Evolutionary conservation across 768 basidiomycete genomes (phyloP).

Genomic region (Pulveroboletus sp.): DNA sequence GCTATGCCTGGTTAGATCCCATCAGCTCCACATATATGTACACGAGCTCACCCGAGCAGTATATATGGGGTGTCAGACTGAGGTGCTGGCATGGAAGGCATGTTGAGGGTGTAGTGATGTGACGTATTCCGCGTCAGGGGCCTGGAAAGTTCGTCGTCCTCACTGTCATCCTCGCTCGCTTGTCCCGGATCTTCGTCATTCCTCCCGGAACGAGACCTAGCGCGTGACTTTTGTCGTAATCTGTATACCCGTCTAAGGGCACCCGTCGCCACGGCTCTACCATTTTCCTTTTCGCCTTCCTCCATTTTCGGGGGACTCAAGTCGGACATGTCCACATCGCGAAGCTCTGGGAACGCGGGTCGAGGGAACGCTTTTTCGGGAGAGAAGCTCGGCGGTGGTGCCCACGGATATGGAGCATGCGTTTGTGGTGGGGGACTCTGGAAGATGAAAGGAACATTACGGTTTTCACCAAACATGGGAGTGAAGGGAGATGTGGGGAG

Average conservation of each 20-base stretch:
- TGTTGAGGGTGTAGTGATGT: conserved; percentile 82
- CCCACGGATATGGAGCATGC: conserved; percentile 55
- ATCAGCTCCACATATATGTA: conserved; percentile 8
- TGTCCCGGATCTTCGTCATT: conserved; percentile 30
- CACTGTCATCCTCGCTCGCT: conserved; percentile 46
- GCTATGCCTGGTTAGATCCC: conserved; percentile 36
- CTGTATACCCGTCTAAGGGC: conserved; percentile 65
- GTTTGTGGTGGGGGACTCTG: conserved; percentile 47
- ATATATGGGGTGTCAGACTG: conserved; percentile 75
- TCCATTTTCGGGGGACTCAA: conserved; percentile 55
- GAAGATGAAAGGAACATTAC: conserved; percentile 74
- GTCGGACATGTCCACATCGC: conserved; percentile 77
- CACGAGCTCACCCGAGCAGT: conserved; percentile 68
- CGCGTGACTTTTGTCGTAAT: conserved; percentile 51
- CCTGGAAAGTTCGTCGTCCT: conserved; percentile 41
- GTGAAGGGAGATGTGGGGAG: conserved; percentile 36
- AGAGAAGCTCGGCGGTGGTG: conserved; percentile 59
- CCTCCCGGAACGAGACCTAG: conserved; percentile 22
- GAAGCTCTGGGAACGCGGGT: conserved; percentile 43
- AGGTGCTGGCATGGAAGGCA: conserved; percentile 57
- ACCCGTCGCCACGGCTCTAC: conserved; percentile 59
- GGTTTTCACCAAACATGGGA: conserved; percentile 63
- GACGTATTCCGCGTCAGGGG: conserved; percentile 56
- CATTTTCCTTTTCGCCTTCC: conserved; percentile 38
- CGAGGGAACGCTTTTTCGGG: conserved; percentile 58